Evolutionary conservation across 75 land plant species (phyloP), one percentile per base, ranked within the genome.

Genomic region (Isoetes taiwanensis): DNA sequence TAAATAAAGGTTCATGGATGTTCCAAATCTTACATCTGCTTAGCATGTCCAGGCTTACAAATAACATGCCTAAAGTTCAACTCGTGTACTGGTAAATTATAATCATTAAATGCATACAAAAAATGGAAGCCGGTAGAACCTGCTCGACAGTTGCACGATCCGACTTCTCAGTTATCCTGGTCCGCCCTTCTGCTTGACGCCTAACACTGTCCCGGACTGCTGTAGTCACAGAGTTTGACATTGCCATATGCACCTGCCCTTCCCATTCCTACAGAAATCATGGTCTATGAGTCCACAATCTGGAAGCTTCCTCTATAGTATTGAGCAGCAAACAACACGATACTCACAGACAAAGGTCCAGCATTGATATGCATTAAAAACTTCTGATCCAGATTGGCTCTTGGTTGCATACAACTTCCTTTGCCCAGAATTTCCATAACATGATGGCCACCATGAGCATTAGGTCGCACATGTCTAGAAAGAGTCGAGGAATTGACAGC

Each of bases 101-200:
- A n/a, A n/a, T n/a, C n/a, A n/a, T n/a, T n/a, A n/a, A n/a, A n/a
- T n/a, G n/a, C n/a, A n/a, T n/a, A n/a, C n/a, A n/a, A n/a, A n/a
- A n/a, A n/a, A n/a, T n/a, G n/a, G n/a, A n/a, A n/a, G n/a, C n/a
- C n/a, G n/a, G n/a, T n/a, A n/a, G n/a, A n/a, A 91, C 97, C 82
- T 86, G 97, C 57, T 91, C 97, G 52, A 91, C 97, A 42, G 97
- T 86, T 0, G 97, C 97, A 37, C 94, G 73, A 57, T 91, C 94
- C 29, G 94, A 80, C 61, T 83, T 91, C 64, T 87, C 97, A 23
- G 65, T 72, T 16, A 64, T 72, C 35, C 59, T 72, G 16, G 73
- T 78, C 40, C 67, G 80, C 14, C 95, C 95, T 63, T 80, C 90
- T 0, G 88, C 69, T 68, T 72, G 76, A 11, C 73, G 81, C 14